phyloP scores from a whole-genome alignment of 2,329 filamentous ascomycete species.

The Exophiala aquamarina region DNA sequence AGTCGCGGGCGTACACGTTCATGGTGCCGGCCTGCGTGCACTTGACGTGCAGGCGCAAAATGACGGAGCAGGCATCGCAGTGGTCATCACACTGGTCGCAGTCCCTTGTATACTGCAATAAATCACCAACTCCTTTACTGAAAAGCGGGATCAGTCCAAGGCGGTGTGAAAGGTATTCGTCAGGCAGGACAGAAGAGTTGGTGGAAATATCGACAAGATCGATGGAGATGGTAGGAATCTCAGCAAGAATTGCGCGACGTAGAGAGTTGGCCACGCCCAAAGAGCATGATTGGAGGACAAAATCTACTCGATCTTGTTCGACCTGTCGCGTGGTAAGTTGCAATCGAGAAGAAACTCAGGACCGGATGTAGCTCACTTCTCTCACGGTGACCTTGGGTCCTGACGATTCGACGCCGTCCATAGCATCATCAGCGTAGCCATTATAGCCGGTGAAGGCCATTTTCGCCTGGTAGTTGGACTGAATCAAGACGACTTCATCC shows the following conservation, averaged over 20 bases:
- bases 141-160: conserved; percentile 86
- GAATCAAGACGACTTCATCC: too few species aligned
- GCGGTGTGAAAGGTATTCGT: conserved; percentile 93
- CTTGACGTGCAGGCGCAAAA: conserved; percentile 78
- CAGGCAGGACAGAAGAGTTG: conserved; percentile 93
- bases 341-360: background rate
- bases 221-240: conserved; percentile 92
- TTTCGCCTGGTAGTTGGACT: conserved; percentile 5
- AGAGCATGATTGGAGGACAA: conserved; percentile 85
- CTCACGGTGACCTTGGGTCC: conserved; percentile 50
- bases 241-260: conserved; percentile 85
- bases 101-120: conserved; percentile 83
- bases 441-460: conserved; percentile 29
- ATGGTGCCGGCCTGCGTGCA: conserved; percentile 73
- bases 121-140: conserved; percentile 76
- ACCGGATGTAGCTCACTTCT: conserved; percentile 35
- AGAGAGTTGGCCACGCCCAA: conserved; percentile 90
- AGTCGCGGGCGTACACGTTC: conserved; percentile 88
- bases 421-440: conserved; percentile 31
- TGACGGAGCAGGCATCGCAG: conserved; percentile 88
- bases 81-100: conserved; percentile 89
- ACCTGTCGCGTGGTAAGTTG: conserved; percentile 54
- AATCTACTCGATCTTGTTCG: conserved; percentile 79
- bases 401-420: conserved; percentile 45
- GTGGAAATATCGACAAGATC: conserved; percentile 89